A percentile compares a stretch with the other conserved stretches of the same genome.
phyloP scores from a whole-genome alignment of 2,329 filamentous ascomycete genomes.

The Aspergillus fumigatiaffinis region DNA sequence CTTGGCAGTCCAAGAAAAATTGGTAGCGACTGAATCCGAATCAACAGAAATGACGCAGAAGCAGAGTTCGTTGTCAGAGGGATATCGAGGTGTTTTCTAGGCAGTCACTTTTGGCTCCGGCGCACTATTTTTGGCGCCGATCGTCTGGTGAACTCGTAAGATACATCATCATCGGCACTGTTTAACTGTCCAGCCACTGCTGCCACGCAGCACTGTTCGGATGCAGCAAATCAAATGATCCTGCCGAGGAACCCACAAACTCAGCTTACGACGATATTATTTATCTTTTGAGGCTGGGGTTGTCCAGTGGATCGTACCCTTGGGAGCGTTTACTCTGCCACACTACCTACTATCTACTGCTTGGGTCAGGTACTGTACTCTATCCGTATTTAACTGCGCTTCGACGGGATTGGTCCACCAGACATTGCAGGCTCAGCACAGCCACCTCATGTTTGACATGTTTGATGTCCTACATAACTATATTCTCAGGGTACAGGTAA shows the following conservation, averaged over 20 bases:
- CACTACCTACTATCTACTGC: background rate
- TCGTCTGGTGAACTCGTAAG: background rate
- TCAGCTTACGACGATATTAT: background rate
- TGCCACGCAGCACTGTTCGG: background rate
- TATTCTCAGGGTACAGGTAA: too few relatives aligned
- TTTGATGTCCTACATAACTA: background rate
- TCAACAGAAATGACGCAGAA: background rate
- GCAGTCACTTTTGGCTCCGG: constrained; percentile 9
- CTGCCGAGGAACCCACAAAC: background rate
- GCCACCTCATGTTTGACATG: background rate
- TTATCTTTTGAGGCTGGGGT: background rate
- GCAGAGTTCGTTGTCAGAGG: constrained; percentile 2
- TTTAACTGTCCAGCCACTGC: background rate
- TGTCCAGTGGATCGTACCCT: background rate
- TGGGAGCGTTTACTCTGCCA: background rate
- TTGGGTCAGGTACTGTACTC: background rate
- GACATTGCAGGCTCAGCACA: background rate
- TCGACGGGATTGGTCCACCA: background rate
- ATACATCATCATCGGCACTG: background rate
- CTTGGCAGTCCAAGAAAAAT: background rate
- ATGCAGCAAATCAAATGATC: background rate
- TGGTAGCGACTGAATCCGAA: background rate
- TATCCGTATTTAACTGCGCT: background rate
- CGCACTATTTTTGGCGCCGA: constrained; percentile 16
- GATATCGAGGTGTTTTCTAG: constrained; percentile 5